Percentiles rank a stretch among this genome's conserved stretches.
phyloP scores from a whole-genome alignment of 2,329 filamentous ascomycete genomes.

The Rutstroemia sp. region DNA sequence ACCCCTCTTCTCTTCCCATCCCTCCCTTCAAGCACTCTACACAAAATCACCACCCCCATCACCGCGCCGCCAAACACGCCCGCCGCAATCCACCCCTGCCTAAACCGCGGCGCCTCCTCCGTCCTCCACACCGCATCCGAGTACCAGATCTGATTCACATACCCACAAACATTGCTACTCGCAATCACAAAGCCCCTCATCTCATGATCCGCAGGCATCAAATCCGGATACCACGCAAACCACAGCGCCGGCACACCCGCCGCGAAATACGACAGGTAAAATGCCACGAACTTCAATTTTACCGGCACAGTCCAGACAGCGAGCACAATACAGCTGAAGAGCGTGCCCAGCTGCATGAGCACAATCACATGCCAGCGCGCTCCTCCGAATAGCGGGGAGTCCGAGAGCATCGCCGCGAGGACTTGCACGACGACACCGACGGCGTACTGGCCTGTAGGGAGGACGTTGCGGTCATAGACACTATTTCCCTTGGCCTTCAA shows the following conservation, averaged over 20 bases:
- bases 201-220: too few species aligned
- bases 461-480: constrained; percentile 19
- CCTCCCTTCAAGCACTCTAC: constrained; percentile 5
- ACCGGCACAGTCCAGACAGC: too few species aligned
- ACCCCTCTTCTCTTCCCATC: constrained; percentile 4
- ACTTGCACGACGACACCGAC: constrained; percentile 19
- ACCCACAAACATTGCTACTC: constrained; percentile 16
- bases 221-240: too few species aligned
- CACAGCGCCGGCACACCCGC: too few species aligned
- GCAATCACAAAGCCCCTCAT: constrained; percentile 22
- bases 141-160: constrained; percentile 21
- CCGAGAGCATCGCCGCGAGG: constrained; percentile 19
- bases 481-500: constrained; percentile 15
- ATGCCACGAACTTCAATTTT: too few species aligned
- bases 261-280: too few species aligned
- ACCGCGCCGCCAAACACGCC: constrained; percentile 6
- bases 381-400: constrained; percentile 21
- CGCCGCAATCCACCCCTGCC: constrained; percentile 16
- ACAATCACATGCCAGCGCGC: constrained; percentile 21
- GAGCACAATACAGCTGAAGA: constrained; percentile 8
- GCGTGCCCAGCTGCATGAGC: constrained; percentile 18
- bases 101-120: constrained; percentile 17
- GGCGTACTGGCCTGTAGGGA: constrained; percentile 18
- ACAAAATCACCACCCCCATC: not conserved
- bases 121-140: constrained; percentile 23